Conservation (phyloP, 106 monocot genomes). For the Phalaenopsis aphrodite region DNA sequence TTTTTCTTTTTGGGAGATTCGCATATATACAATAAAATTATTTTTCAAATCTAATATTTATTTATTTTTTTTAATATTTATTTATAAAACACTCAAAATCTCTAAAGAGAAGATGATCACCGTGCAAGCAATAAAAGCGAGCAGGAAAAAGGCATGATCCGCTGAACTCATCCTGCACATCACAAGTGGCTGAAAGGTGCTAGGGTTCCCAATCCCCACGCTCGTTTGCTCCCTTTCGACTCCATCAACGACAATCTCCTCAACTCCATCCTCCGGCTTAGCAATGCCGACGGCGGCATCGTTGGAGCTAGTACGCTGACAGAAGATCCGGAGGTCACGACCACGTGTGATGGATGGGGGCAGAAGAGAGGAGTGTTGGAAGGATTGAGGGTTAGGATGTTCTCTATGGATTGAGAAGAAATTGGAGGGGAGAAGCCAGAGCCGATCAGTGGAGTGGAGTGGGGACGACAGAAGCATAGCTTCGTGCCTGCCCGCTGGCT, state of each 20-base stretch:
- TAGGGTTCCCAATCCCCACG: conserved; percentile 31
- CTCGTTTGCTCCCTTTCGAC: conserved; percentile 10
- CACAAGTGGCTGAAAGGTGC: conserved; percentile 16
- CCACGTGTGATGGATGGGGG: not conserved
- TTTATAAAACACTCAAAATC: not conserved
- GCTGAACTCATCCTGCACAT: conserved; percentile 32
- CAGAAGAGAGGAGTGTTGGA: not conserved
- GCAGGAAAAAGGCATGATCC: conserved; percentile 64
- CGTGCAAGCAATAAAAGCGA: conserved; percentile 52
- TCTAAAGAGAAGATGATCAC: conserved; percentile 13
- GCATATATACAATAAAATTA: no score
- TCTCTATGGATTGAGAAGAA: not conserved
- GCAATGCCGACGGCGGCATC: not conserved
- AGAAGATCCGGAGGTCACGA: not conserved
- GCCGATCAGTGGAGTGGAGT: not conserved
- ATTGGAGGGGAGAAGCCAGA: not conserved
- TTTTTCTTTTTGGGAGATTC: no score
- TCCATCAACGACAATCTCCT: not conserved
- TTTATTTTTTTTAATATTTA: no score
- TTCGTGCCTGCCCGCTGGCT: not conserved
- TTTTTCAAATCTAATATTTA: no score
- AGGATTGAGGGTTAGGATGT: not conserved
- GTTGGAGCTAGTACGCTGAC: not conserved
- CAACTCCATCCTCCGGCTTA: not conserved
- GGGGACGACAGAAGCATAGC: not conserved